Base-by-base conservation (phyloP, 306 rosid genomes). In the Lathyrus aphaca region DNA sequence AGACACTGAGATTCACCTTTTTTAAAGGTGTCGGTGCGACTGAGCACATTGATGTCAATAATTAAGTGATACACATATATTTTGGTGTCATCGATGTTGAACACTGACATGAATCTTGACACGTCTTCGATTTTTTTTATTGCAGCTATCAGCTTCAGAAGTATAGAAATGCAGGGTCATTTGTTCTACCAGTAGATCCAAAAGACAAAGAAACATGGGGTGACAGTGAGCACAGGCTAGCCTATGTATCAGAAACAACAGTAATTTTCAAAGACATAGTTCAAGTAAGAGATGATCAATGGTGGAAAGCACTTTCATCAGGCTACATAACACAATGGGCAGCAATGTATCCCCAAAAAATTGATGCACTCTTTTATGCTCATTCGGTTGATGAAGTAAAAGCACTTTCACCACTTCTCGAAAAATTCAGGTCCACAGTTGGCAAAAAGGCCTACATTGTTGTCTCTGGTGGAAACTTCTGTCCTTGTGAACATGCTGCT, bases 181-280 rank as follows among this genome's bases (percentile, higher is more conserved):
- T 85, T 79, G 99, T 94, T 53, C 87, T 94, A 57, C 99, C 99
- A 2, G 91, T 86, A 38, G 91, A 91, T 21, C 88, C 95, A 25
- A 86, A 83, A 0, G 96, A 94, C 81, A 91, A 83, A 80, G 99
- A 94, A 82, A 94, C 97, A 12, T 94, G 96, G 99, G 99, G 99
- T 50, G 97, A 94, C 14, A 91, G 97, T 75, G 99, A 94, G 74
- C 99, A 94, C 75, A 84, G 99, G 64, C 88, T 94, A 4, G 97
- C 99, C 15, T 94, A 94, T 57, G 97, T 94, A 25, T 91, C 99
- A 0, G 99, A 91, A 83, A 94, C 99, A 58, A 94, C 99, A 30
- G 99, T 94, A 57, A 94, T 94, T 29, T 94, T 94, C 85, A 94
- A 94, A 65, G 97, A 91, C 80, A 70, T 89, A 57, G 96, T 94